Base-by-base conservation (phyloP, 2,329 filamentous ascomycete genomes). In the Aspergillus sp. region DNA sequence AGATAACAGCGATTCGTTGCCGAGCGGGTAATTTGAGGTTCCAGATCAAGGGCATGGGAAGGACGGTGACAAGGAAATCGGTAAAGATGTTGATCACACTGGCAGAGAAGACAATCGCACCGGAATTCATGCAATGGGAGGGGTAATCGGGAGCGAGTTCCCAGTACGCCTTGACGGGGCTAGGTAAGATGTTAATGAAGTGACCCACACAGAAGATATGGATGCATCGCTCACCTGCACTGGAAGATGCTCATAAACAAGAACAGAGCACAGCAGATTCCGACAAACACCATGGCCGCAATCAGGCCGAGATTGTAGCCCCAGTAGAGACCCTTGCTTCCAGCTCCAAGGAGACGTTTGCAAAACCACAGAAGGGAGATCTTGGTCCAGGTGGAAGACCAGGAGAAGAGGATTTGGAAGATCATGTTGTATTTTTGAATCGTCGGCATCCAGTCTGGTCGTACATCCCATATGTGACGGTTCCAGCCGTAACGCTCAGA, bases 401-500 rank as follows among this genome's bases (percentile, higher is more conserved):
- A 14, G 1, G 63, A 66, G 52, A 75, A 76, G 13, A 70, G 57
- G 43, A 74, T 63, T 56, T 76, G 66, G 25, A 71, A 70, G 0
- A 56, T 44, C 5, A 76, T 59, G n/a, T 70, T 66, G 16, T 72
- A 50, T 40, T 76, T 73, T 45, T 70, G 61, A 21, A 68, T 60
- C 5, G 60, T 57, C 9, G 65, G 53, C 3, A 72, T 45, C 58
- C 62, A 65, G 9, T 54, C 34, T 4, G 58, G 20, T 11, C 68
- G 63, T 3, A 76, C 61, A 54, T 77, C 74, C 73, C 73, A 76
- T 14, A 74, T 54, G 54, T 76, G 74, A 41, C 73, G 64, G 49
- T 72, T 67, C 68, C 67, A 73, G 4, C 68, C 66, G 51, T 63
- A 72, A 4, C 56, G 23, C n/a, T 65, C 56, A 3, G 69, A 65